Evolutionary conservation across 139 green algal species (phyloP), one percentile per base, ranked within the genome.

Genomic region (Pleodorina starrii): DNA sequence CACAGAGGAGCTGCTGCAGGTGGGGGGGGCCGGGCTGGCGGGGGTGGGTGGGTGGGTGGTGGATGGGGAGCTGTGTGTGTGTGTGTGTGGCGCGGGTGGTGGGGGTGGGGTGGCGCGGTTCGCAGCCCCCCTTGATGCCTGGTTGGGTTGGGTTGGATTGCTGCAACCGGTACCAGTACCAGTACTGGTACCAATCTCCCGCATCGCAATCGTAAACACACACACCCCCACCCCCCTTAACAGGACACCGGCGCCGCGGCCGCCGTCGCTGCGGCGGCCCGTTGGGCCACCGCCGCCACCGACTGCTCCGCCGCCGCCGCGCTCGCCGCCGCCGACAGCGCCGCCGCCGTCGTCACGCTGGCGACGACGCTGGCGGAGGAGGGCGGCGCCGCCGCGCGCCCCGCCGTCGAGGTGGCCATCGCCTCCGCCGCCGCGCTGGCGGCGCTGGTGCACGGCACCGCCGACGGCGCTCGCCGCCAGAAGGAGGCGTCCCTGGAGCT

Each of bases 1-100:
- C 4, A 23, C 79, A 5, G 79, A 86, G 59, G 79, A 86, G 79
- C 57, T 86, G 40, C 51, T 75, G 59, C 79, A 86, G 77, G 77
- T 85, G 35, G 5, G 63, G 63, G n/a, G 63, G 63, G n/a, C 29
- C 9, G 73, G 16, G 21, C 40, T 25, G 21, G 7, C 25, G 68
- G 10, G 14, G 11, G 68, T 9, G 38, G 35, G 32, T 44, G 38
- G 17, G 63, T 73, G n/a, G 17, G 29, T 17, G 5, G 63, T n/a
- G 36, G 32, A 54, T 7, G 1, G n/a, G n/a, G n/a, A n/a, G n/a
- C n/a, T n/a, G n/a, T n/a, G n/a, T n/a, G n/a, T n/a, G n/a, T n/a
- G n/a, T n/a, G n/a, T n/a, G n/a, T n/a, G n/a, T n/a, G n/a, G n/a
- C n/a, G n/a, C n/a, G 42, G 2, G 1, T 42, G 43, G 69, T 66